Conservation (phyloP, 1,284 basidiomycete species). For the Apiotrichum sp. region DNA sequence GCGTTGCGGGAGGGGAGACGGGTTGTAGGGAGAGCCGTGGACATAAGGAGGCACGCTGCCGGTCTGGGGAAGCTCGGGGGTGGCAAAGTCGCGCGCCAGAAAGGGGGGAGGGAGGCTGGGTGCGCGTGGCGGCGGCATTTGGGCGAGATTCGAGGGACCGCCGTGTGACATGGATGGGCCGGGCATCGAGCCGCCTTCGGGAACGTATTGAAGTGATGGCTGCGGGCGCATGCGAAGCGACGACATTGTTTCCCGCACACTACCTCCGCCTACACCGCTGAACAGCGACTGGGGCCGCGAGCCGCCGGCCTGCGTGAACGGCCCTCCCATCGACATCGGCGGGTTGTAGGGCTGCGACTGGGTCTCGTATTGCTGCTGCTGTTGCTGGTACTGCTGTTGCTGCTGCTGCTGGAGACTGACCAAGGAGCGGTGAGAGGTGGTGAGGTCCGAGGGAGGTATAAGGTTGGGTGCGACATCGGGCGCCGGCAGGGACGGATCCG, state of each 20-base stretch:
- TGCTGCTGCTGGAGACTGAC: constrained; percentile 24
- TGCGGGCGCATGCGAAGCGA: constrained; percentile 1
- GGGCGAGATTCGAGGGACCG: background rate
- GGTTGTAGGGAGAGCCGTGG: constrained; percentile 13
- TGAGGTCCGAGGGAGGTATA: constrained; percentile 37
- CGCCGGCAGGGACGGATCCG: constrained; percentile 36
- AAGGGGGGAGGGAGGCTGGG: constrained; percentile 3
- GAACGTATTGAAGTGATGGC: constrained; percentile 3
- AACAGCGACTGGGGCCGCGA: constrained; percentile 11
- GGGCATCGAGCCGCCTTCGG: constrained; percentile 1
- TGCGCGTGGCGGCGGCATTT: background rate
- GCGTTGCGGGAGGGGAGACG: constrained; percentile 14
- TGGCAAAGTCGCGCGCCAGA: constrained; percentile 23
- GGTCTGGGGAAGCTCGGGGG: constrained; percentile 20
- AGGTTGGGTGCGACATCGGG: constrained; percentile 40
- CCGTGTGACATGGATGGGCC: background rate
- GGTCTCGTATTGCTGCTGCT: background rate
- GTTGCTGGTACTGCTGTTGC: background rate
- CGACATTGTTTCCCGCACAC: constrained; percentile 6
- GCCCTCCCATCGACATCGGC: background rate
- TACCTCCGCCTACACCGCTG: constrained; percentile 5
- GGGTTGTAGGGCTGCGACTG: background rate
- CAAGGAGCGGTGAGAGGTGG: constrained; percentile 34
- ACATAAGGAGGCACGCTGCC: background rate
- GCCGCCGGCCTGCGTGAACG: background rate